Base-by-base conservation (phyloP, 2,329 filamentous ascomycete genomes). In the Helminthosporium solani region DNA sequence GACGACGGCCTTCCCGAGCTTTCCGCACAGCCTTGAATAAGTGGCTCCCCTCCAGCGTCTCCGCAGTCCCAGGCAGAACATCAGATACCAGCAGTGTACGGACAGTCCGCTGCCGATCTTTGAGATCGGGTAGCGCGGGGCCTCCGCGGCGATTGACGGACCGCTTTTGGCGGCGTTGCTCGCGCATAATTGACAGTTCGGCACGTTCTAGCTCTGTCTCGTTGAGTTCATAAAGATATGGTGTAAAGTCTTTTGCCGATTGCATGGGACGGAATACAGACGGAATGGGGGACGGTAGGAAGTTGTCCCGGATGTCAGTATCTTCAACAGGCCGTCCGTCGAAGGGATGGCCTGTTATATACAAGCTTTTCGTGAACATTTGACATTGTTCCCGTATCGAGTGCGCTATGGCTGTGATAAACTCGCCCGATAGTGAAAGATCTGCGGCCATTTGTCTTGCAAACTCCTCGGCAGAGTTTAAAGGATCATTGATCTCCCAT, bases 301-400 rank as follows among this genome's bases (percentile, higher is more conserved):
- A 95, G 44, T 89, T 86, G 43, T 87, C 78, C 47, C 89, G 83
- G 20, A 99, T 80, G 64, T 99, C 94, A 5, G 90, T 83, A 65
- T 99, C 94, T 57, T 97, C 94, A 18, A 97, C 81, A 2, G 90
- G 90, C 28, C 94, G 83, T 40, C 94, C 94, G 66, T 99, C 94
- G 62, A 99, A 99, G 20, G 90, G 86, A 73, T 99, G 91, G 2
- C 91, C 90, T 42, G 95, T 83, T 60, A 94, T 89, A 72, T 96
- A 97, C 49, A 99, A 75, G 63, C 90, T 95, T 67, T 90, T 87
- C 5, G 90, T 95, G 69, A 96, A 99, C 23, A 97, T 81, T 67
- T 99, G 94, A 33, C 86, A 85, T 72, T 99, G 94, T 71, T 99
- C 94, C 52, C 94, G 87, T 63, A 99, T 99, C 50, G 90, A 96